A percentile compares a stretch with the other conserved stretches of the same genome.
Evolutionary conservation across 768 basidiomycete genomes (phyloP).

Genomic region (Leccinellum luteum): DNA sequence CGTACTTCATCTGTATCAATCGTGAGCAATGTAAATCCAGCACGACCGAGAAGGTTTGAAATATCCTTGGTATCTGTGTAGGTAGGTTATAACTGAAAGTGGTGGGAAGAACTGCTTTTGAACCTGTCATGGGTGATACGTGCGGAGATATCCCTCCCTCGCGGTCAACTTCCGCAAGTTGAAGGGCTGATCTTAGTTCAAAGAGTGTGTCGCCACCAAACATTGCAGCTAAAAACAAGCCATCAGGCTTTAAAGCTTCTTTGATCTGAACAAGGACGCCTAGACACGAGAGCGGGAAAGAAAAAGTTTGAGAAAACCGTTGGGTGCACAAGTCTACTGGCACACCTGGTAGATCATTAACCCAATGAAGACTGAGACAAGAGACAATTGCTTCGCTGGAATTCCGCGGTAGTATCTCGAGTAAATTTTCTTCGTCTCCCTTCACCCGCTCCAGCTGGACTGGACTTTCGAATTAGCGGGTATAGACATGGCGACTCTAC

Average conservation of each 20-base stretch:
- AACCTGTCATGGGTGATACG: conserved; percentile 96
- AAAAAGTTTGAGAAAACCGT: neutral
- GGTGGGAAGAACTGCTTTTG: conserved; percentile 14
- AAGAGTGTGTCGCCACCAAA: conserved; percentile 96
- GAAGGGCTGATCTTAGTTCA: conserved; percentile 91
- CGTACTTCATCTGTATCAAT: conserved; percentile 94
- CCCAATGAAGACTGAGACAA: conserved; percentile 92
- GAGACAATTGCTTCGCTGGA: conserved; percentile 93
- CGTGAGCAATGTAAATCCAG: conserved; percentile 91
- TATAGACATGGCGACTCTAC: neutral
- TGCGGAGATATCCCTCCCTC: conserved; percentile 97
- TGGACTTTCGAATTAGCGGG: conserved; percentile 31
- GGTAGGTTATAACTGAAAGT: conserved; percentile 4
- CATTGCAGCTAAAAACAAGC: conserved; percentile 91
- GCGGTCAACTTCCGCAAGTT: conserved; percentile 90
- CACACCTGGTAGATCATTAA: conserved; percentile 93
- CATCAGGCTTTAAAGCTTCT: conserved; percentile 83
- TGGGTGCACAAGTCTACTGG: neutral
- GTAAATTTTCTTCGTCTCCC: conserved; percentile 80
- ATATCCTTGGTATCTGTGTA: conserved; percentile 83
- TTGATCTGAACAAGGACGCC: conserved; percentile 85
- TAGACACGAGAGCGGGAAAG: conserved; percentile 28
- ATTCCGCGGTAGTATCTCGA: conserved; percentile 59
- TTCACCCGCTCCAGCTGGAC: conserved; percentile 77
- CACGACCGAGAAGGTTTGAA: conserved; percentile 87